These are phyloP conservation scores for Scleromitrula shiraiana DNA, from an alignment of 2,329 filamentous ascomycete species.

Conservation along the genomic window DNA sequence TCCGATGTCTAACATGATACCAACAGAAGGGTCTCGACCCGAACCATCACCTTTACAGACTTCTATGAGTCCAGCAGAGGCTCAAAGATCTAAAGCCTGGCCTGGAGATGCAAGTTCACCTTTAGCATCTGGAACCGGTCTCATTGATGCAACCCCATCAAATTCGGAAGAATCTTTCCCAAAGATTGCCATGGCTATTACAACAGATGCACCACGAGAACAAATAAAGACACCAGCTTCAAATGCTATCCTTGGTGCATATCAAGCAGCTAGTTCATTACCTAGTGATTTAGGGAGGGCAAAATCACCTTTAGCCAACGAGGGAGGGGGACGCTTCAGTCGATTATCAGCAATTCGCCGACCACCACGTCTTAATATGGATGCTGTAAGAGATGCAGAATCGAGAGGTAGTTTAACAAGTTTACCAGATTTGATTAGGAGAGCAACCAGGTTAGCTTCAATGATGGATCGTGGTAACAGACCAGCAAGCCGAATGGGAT, in stretches of 20 bases:
- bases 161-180: conserved; percentile 22
- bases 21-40: conserved; percentile 6
- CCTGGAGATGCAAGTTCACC: conserved; percentile 21
- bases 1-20: neutral
- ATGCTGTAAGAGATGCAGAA: conserved; percentile 73
- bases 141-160: conserved; percentile 23
- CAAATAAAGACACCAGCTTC: conserved; percentile 27
- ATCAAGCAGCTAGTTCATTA: conserved; percentile 36
- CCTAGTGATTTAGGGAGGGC: neutral
- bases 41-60: conserved; percentile 31
- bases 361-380: conserved; percentile 72
- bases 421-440: conserved; percentile 79
- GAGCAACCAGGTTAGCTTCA: conserved; percentile 77
- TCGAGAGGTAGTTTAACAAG: conserved; percentile 85
- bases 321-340: conserved; percentile 25
- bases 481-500: conserved; percentile 50
- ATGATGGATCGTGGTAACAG: conserved; percentile 77
- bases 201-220: conserved; percentile 12
- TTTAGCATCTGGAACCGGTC: conserved; percentile 23
- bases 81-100: conserved; percentile 15
- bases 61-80: conserved; percentile 31
- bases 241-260: conserved; percentile 43
- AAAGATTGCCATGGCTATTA: conserved; percentile 13
- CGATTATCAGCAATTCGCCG: conserved; percentile 48
- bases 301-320: neutral